Evolutionary conservation across 495 filamentous ascomycete genomes (phyloP).

Genomic region (Penicillium ochrochloron): DNA sequence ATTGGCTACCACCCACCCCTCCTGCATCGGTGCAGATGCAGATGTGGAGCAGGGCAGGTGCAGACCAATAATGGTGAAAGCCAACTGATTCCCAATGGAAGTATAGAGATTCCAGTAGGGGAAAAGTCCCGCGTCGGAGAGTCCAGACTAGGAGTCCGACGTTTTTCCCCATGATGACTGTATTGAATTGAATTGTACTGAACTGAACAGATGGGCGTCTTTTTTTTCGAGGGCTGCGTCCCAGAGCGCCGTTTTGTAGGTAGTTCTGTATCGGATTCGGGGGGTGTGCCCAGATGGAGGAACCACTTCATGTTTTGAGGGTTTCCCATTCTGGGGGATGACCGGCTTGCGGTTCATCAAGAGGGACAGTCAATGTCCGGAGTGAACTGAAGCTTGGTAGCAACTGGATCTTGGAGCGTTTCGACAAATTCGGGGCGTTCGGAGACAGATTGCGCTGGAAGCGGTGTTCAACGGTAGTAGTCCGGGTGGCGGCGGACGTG

Average conservation of each 20-base stretch:
- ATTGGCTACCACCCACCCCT: conserved; percentile 23
- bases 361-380: conserved; percentile 25
- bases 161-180: conserved; percentile 1
- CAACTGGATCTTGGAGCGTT: conserved; percentile 15
- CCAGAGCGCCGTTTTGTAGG: conserved; percentile 7
- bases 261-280: conserved; percentile 11
- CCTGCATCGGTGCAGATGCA: conserved; percentile 6
- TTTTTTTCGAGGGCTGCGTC: conserved; percentile 7
- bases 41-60: background rate
- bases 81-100: conserved; percentile 10
- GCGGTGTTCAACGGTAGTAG: conserved; percentile 38
- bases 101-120: conserved; percentile 13
- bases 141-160: conserved; percentile 20
- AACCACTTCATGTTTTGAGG: background rate
- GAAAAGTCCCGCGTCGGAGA: conserved; percentile 12
- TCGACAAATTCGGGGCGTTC: conserved; percentile 8
- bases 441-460: background rate
- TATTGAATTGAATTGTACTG: conserved; percentile 14
- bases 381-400: conserved; percentile 16
- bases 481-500: conserved; percentile 36
- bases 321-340: conserved; percentile 11
- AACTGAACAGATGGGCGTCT: conserved; percentile 6
- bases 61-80: conserved; percentile 25
- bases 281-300: background rate
- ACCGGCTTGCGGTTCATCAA: conserved; percentile 22